phyloP scores from a whole-genome alignment of 2,329 filamentous ascomycete species.

The Paracamarosporium sp. region DNA sequence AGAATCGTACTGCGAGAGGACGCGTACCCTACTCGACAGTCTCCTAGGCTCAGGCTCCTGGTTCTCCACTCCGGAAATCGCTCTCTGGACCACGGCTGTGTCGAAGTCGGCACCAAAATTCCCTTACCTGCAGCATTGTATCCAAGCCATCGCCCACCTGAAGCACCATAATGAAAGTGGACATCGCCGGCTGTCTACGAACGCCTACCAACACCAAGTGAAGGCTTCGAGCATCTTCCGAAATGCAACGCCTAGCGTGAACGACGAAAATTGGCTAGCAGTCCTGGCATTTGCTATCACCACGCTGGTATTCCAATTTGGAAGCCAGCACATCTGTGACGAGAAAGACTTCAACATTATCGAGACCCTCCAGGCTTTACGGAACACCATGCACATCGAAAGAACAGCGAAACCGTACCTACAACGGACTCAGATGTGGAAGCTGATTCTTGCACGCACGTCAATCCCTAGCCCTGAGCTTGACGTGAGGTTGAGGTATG shows the following conservation, averaged over 20 bases:
- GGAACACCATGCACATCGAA: slow-evolving; percentile 12
- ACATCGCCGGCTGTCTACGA: not conserved
- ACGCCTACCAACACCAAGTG: slow-evolving; percentile 16
- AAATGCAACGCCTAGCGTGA: slow-evolving; percentile 6
- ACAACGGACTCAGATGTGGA: slow-evolving; percentile 9
- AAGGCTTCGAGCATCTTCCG: slow-evolving; percentile 15
- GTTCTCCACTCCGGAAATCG: slow-evolving; percentile 9
- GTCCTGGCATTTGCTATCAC: slow-evolving; percentile 13
- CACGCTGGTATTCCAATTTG: slow-evolving; percentile 16
- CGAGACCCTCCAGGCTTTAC: slow-evolving; percentile 13
- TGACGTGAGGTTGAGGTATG: slow-evolving; percentile 1
- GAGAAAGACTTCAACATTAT: slow-evolving; percentile 12
- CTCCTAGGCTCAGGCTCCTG: slow-evolving; percentile 10
- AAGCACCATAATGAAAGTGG: not conserved
- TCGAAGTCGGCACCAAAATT: slow-evolving; percentile 7
- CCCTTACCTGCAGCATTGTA: slow-evolving; percentile 14
- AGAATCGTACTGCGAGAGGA: not conserved
- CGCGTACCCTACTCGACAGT: not conserved
- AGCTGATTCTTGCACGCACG: slow-evolving; percentile 10
- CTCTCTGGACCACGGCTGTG: slow-evolving; percentile 9
- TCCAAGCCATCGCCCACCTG: slow-evolving; percentile 11
- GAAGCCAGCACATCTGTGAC: slow-evolving; percentile 1
- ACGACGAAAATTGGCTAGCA: slow-evolving; percentile 17
- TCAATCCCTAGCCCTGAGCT: not conserved
- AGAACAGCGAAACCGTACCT: slow-evolving; percentile 5